Percentiles rank a stretch among this genome's conserved stretches.
phyloP scores from a whole-genome alignment of 2,329 filamentous ascomycete genomes.

The Huntiella decipiens region DNA sequence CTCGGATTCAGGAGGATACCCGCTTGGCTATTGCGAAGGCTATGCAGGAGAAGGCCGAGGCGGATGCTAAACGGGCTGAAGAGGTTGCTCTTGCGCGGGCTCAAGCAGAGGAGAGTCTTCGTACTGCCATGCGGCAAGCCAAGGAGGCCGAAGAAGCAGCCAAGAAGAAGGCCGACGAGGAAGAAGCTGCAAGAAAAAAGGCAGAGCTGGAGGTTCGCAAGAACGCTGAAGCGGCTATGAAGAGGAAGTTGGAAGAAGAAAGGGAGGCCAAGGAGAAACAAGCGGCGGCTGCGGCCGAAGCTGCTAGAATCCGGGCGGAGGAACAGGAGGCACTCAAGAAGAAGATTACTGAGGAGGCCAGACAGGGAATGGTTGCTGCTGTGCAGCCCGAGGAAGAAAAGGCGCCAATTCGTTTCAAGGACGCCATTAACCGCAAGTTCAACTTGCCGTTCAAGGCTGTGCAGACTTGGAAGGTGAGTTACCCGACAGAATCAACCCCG shows the following conservation, averaged over 20 bases:
- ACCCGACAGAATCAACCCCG: background rate
- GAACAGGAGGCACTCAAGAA: slow-evolving; percentile 33
- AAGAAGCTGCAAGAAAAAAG: slow-evolving; percentile 14
- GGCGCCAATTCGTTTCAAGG: slow-evolving; percentile 71
- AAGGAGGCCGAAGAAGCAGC: slow-evolving; percentile 20
- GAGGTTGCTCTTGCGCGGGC: slow-evolving; percentile 11
- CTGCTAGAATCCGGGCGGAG: slow-evolving; percentile 28
- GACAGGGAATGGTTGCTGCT: slow-evolving; percentile 28
- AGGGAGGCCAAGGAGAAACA: slow-evolving; percentile 21
- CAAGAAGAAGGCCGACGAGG: slow-evolving; percentile 12
- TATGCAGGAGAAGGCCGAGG: slow-evolving; percentile 15
- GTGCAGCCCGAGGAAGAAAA: slow-evolving; percentile 37
- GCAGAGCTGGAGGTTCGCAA: slow-evolving; percentile 14
- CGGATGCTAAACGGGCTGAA: slow-evolving; percentile 14
- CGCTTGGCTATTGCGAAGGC: slow-evolving; percentile 10
- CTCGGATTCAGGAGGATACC: slow-evolving; percentile 15
- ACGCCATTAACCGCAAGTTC: slow-evolving; percentile 79
- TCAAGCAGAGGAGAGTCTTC: slow-evolving; percentile 12
- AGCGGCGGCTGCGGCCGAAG: slow-evolving; percentile 19
- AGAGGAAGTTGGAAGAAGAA: slow-evolving; percentile 19
- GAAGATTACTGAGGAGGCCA: slow-evolving; percentile 36
- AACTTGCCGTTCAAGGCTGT: slow-evolving; percentile 79
- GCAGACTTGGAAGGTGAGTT: slow-evolving; percentile 60
- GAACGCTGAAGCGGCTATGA: slow-evolving; percentile 23
- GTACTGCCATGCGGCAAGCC: slow-evolving; percentile 19